These are phyloP conservation scores for Biscogniauxia sp. DNA, from an alignment of 2,329 filamentous ascomycete genomes.

Conservation along the genomic window DNA sequence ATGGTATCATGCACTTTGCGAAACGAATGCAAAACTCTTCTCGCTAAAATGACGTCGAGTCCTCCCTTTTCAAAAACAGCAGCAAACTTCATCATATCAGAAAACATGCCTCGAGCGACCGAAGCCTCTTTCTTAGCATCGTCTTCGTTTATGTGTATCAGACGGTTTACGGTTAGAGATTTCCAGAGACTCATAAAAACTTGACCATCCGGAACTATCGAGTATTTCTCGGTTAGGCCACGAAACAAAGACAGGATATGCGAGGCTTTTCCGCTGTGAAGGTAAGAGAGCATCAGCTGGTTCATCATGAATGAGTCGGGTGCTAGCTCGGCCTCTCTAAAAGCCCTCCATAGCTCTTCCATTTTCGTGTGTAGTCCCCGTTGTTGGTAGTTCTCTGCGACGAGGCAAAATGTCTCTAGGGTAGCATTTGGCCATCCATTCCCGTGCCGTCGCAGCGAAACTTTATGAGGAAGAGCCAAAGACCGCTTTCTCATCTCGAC, in stretches of 20 bases:
- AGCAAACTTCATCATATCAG: conserved; percentile 48
- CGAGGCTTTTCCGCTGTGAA: conserved; percentile 55
- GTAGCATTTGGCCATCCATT: conserved; percentile 57
- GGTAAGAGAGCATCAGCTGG: conserved; percentile 67
- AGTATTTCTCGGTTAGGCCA: conserved; percentile 47
- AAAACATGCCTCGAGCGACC: conserved; percentile 43
- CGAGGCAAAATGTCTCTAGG: conserved; percentile 73
- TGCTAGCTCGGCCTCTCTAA: conserved; percentile 61
- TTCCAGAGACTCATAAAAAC: conserved; percentile 70
- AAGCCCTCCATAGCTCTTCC: conserved; percentile 59
- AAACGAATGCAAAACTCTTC: conserved; percentile 51
- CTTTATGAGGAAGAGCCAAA: conserved; percentile 21
- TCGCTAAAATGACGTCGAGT: conserved; percentile 47
- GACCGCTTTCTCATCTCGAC: conserved; percentile 48
- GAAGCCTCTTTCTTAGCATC: conserved; percentile 30
- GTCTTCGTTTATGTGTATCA: conserved; percentile 35
- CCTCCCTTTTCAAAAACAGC: conserved; percentile 43
- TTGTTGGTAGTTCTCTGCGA: conserved; percentile 69
- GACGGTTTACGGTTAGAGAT: conserved; percentile 50
- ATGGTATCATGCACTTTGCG: conserved; percentile 43
- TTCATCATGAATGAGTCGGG: conserved; percentile 77
- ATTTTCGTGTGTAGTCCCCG: conserved; percentile 58
- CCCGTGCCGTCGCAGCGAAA: conserved; percentile 32
- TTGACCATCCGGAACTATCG: conserved; percentile 60
- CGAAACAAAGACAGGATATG: conserved; percentile 57